Evolutionary conservation across 2,329 filamentous ascomycete species (phyloP), one percentile per base, ranked within the genome.

Genomic region (Cladorrhinum sp.): DNA sequence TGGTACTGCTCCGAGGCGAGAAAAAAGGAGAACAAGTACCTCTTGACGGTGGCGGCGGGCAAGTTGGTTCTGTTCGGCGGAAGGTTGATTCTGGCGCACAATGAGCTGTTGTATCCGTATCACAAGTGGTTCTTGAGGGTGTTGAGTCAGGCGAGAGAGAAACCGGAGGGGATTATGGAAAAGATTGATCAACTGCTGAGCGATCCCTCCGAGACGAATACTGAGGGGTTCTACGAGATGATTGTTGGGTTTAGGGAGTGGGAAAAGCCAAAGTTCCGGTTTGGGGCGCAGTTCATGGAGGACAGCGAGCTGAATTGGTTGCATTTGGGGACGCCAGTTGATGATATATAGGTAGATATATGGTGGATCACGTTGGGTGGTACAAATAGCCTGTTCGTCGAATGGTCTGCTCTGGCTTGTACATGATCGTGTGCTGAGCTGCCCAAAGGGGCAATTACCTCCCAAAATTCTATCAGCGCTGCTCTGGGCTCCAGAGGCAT

Each of bases 61-160:
- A 66, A 65, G 57, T 36, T 66, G 54, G 53, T 61, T 1, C 45
- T 66, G 45, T 66, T 66, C 41, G 65, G 61, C 4, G 58, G 62
- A 7, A 48, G 65, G 56, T 45, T 66, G 45, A 55, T 66, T 1
- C 58, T 66, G 23, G 58, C 65, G n/a, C 45, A 66, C 13, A 66
- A 66, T 32, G 63, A 64, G 51, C 36, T 64, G 45, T 27, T 66
- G 59, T 66, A 65, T 50, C 65, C 65, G 45, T 66, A 54, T 27
- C 65, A 66, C 36, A 65, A 65, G 58, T 66, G 63, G 65, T 62
- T 61, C 27, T 22, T 65, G 41, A 54, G 48, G 22, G 62, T 62
- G 63, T 45, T 66, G 56, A 55, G 55, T 16, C 18, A 51, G 1
- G 63, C 56, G 13, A 12, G 16, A 20, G 58, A 65, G 3, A 64